Conservation (phyloP, 257 asterid genomes). For the Salvia miltiorrhiza region DNA sequence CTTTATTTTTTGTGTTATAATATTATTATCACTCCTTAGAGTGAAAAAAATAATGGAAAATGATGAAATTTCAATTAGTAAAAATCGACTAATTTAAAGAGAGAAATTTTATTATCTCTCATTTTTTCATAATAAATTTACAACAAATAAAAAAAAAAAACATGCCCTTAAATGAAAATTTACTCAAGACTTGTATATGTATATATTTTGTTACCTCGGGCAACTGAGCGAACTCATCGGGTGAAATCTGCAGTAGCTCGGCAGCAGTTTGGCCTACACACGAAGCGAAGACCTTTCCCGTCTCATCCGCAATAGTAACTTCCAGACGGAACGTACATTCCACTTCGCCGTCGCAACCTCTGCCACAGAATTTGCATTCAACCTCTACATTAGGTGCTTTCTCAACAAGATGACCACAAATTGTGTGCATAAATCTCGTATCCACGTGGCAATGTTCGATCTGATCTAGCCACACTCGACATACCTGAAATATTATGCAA, state of each 20-base stretch:
- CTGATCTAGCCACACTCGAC: slow-evolving; percentile 82
- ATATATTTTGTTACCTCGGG: slow-evolving; percentile 66
- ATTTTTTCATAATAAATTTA: too few relatives aligned
- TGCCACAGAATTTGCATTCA: slow-evolving; percentile 63
- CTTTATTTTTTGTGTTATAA: too few relatives aligned
- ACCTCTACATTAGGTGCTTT: slow-evolving; percentile 36
- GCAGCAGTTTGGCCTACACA: slow-evolving; percentile 88
- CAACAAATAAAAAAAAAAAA: too few relatives aligned
- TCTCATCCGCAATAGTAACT: slow-evolving; percentile 68
- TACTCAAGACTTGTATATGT: too few relatives aligned
- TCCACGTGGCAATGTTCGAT: slow-evolving; percentile 65
- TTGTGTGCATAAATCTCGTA: slow-evolving; percentile 60
- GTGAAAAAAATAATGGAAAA: too few relatives aligned
- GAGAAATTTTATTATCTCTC: too few relatives aligned
- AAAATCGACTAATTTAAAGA: too few relatives aligned
- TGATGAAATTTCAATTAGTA: too few relatives aligned
- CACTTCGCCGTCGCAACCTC: slow-evolving; percentile 46
- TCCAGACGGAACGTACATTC: slow-evolving; percentile 57
- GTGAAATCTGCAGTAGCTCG: slow-evolving; percentile 84
- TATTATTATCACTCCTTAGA: too few relatives aligned
- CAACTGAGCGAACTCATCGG: slow-evolving; percentile 64
- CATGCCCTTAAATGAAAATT: too few relatives aligned
- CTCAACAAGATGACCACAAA: slow-evolving; percentile 63
- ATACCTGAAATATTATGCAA: slow-evolving; percentile 45
- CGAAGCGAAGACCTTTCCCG: slow-evolving; percentile 66